These are phyloP conservation scores for Bolboschoenoplectus hybrid DNA, from an alignment of 202 grass and related monocot species.

Conservation along the genomic window DNA sequence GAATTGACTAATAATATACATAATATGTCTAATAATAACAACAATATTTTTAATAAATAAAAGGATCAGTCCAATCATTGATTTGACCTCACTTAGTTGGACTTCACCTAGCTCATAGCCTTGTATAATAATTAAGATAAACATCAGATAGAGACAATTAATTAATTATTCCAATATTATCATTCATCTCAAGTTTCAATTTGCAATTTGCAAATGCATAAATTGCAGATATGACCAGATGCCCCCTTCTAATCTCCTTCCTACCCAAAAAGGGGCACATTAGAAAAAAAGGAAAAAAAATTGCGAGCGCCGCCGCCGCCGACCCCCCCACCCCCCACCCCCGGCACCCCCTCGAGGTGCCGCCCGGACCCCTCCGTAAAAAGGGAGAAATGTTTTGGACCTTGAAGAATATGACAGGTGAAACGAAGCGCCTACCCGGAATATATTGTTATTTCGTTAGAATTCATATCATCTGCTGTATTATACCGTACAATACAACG, in stretches of 20 bases:
- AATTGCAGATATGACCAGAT: not conserved
- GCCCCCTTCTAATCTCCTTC: too few relatives aligned
- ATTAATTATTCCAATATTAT: not conserved
- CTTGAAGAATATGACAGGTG: not conserved
- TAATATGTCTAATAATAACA: not conserved
- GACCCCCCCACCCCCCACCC: too few relatives aligned
- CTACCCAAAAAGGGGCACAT: too few relatives aligned
- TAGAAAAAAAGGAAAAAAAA: too few relatives aligned
- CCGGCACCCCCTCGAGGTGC: not conserved
- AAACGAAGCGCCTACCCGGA: not conserved
- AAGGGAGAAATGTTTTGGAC: not conserved
- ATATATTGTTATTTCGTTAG: too few relatives aligned
- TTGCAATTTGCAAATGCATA: not conserved
- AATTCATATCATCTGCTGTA: too few relatives aligned
- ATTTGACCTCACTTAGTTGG: not conserved
- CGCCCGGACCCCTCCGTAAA: not conserved
- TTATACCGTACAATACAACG: too few relatives aligned
- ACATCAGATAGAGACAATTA: not conserved
- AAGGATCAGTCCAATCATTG: not conserved
- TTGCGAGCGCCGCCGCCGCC: too few relatives aligned
- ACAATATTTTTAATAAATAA: not conserved
- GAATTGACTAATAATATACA: not conserved
- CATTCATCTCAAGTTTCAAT: not conserved
- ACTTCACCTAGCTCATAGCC: not conserved
- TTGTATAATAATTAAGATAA: not conserved